Evolutionary conservation across 2,329 filamentous ascomycete species (phyloP).

Genomic region (Falciphora oryzae): DNA sequence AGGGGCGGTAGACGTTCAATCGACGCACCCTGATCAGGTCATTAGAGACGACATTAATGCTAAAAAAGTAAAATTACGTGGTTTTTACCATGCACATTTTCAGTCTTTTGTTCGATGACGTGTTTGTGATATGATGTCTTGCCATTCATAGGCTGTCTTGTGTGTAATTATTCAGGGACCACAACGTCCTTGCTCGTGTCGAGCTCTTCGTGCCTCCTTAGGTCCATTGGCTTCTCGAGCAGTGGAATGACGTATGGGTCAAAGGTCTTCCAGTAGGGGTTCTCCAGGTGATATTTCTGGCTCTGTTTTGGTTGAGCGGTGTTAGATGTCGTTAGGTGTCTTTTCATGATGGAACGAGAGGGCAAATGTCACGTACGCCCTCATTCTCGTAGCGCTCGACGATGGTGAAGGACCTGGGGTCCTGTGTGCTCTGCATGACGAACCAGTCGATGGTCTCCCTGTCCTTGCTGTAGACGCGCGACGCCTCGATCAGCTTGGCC

Average conservation of each 20-base stretch:
- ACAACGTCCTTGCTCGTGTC: slow-evolving; percentile 47
- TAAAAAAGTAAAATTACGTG: slow-evolving; percentile 33
- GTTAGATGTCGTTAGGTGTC: slow-evolving; percentile 15
- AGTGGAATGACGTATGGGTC: slow-evolving; percentile 67
- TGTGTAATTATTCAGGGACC: slow-evolving; percentile 21
- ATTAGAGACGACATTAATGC: slow-evolving; percentile 33
- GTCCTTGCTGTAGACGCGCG: slow-evolving; percentile 65
- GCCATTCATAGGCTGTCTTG: too few relatives aligned
- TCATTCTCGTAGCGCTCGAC: slow-evolving; percentile 69
- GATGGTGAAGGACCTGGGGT: slow-evolving; percentile 66
- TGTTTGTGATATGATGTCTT: neutral
- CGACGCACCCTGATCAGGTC: slow-evolving; percentile 20
- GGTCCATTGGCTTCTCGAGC: slow-evolving; percentile 63
- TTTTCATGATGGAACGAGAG: too few relatives aligned
- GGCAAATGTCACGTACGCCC: slow-evolving; percentile 35
- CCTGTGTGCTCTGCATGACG: slow-evolving; percentile 69
- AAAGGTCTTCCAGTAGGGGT: slow-evolving; percentile 72
- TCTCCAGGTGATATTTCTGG: slow-evolving; percentile 59
- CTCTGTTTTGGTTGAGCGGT: slow-evolving; percentile 27
- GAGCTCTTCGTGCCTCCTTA: slow-evolving; percentile 62
- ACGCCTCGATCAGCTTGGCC: slow-evolving; percentile 70
- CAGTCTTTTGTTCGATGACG: neutral
- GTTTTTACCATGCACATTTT: neutral
- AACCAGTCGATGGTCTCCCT: slow-evolving; percentile 67
- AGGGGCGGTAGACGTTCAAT: slow-evolving; percentile 19